Conservation (phyloP, 257 asterid species). For the Sherardia arvensis region DNA sequence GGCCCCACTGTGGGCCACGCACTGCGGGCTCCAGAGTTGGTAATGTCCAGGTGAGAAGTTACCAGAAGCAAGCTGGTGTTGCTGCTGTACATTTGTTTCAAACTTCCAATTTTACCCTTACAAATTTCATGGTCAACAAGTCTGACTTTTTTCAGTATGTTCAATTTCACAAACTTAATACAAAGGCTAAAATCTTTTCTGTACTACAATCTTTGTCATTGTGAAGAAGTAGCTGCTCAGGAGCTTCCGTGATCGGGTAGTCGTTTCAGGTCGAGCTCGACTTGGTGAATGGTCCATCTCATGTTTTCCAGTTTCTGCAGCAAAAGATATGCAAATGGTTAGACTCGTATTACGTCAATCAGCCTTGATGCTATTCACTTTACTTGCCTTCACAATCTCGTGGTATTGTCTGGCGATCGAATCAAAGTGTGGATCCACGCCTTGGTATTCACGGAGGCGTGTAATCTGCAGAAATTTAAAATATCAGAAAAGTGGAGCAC, state of each 20-base stretch:
- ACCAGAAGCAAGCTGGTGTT: neutral
- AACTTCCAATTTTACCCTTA: neutral
- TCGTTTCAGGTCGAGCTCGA: conserved; percentile 90
- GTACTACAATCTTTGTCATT: too few relatives aligned
- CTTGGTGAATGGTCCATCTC: conserved; percentile 98
- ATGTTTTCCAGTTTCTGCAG: conserved; percentile 86
- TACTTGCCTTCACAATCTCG: conserved; percentile 76
- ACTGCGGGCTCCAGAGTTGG: neutral
- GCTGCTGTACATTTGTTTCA: neutral
- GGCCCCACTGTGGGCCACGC: neutral
- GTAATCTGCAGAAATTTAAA: conserved; percentile 38
- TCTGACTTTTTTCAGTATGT: neutral
- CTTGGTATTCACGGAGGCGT: conserved; percentile 93
- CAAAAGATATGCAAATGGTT: neutral
- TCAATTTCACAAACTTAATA: too few relatives aligned
- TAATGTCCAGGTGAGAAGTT: neutral
- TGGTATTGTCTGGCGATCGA: conserved; percentile 92
- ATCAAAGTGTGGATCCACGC: conserved; percentile 97
- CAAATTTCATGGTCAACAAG: neutral
- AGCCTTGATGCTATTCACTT: neutral
- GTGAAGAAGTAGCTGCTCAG: conserved; percentile 12
- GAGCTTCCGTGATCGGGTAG: conserved; percentile 50
- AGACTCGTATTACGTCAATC: neutral
- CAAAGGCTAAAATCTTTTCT: neutral
- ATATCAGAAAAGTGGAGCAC: neutral